Evolutionary conservation across 305 asterid genomes (phyloP).

Genomic region (Coffea humblotiana): DNA sequence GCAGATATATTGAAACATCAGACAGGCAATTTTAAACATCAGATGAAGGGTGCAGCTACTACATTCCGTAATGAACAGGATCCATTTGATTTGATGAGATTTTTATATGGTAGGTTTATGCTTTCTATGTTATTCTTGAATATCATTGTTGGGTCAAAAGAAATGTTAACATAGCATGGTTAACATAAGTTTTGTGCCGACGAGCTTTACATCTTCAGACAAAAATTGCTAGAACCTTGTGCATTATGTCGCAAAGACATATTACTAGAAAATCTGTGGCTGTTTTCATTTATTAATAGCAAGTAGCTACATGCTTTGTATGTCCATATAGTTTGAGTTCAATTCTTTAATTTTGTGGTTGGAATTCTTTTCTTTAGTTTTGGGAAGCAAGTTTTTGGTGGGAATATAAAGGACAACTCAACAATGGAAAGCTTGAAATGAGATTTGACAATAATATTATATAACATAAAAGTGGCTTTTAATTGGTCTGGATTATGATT

Average conservation of each 20-base stretch:
- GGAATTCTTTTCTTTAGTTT: no score
- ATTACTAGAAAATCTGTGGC: neutral
- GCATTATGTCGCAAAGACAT: no score
- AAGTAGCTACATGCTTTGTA: no score
- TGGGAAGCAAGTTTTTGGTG: neutral
- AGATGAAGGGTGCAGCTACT: slow-evolving; percentile 27
- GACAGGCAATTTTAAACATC: slow-evolving; percentile 17
- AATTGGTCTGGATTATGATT: neutral
- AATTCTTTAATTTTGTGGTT: no score
- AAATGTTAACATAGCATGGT: neutral
- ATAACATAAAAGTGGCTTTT: neutral
- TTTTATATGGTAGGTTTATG: slow-evolving; percentile 42
- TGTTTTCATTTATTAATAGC: no score
- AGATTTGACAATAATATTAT: no score
- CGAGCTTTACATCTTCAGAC: neutral
- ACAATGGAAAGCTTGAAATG: neutral
- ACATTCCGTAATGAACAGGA: slow-evolving; percentile 33
- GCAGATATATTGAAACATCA: slow-evolving; percentile 30
- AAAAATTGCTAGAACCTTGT: neutral
- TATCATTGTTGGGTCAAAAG: neutral
- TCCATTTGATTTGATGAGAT: slow-evolving; percentile 45
- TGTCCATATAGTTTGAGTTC: no score
- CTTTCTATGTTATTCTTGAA: neutral
- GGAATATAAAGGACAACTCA: neutral
- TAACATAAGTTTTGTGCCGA: neutral